Conservation (phyloP, 352 stramenopile genomes). For the Globisporangium canariense region DNA sequence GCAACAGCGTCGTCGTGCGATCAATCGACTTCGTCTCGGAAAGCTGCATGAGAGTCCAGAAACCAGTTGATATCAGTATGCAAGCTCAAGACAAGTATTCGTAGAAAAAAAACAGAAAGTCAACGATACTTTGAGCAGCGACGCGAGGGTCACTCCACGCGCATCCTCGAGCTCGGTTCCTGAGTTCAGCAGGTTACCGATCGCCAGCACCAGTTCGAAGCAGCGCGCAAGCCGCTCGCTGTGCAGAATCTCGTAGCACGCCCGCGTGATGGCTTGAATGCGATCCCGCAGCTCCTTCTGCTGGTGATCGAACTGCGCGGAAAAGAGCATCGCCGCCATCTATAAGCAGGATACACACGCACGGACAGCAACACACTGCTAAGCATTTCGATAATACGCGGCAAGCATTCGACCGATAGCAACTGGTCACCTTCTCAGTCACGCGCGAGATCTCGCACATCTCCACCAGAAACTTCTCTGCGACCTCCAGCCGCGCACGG, state of each 20-base stretch:
- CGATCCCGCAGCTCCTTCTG: constrained; percentile 42
- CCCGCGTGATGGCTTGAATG: constrained; percentile 47
- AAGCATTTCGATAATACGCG: background rate
- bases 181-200: constrained; percentile 74
- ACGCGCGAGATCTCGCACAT: constrained; percentile 70
- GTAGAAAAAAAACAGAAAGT: background rate
- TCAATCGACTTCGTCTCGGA: constrained; percentile 84
- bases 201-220: constrained; percentile 72
- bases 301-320: constrained; percentile 59
- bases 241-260: constrained; percentile 59
- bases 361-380: background rate
- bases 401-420: background rate
- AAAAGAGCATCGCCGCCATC: constrained; percentile 72
- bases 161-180: constrained; percentile 69
- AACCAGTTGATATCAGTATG: background rate
- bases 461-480: constrained; percentile 67
- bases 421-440: constrained; percentile 57
- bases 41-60: constrained; percentile 25
- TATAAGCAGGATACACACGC: constrained; percentile 15
- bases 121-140: constrained; percentile 60
- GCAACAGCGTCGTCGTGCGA: constrained; percentile 63
- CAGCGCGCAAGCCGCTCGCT: constrained; percentile 70
- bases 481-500: constrained; percentile 38
- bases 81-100: background rate
- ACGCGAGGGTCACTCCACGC: constrained; percentile 63